Evolutionary conservation across 1,139 yeast species (phyloP).

Genomic region (Yamadazyma atlantica): DNA sequence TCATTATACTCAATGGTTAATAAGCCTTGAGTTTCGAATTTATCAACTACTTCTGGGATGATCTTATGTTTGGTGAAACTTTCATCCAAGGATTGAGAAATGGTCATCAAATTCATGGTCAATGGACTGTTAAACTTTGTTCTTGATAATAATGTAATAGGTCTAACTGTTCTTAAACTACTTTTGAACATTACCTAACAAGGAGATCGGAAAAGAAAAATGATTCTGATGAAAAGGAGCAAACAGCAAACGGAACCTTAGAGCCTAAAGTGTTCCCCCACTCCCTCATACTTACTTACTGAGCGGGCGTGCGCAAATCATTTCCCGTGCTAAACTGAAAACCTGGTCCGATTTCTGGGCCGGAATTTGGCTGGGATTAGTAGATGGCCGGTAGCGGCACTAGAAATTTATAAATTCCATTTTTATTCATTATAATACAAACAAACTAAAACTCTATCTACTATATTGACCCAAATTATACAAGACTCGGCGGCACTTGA

Average conservation of each 20-base stretch:
- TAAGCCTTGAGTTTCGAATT: slow-evolving; percentile 46
- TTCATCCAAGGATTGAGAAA: slow-evolving; percentile 61
- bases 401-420: too few species aligned
- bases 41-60: slow-evolving; percentile 61
- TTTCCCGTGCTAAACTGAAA: too few species aligned
- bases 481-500: too few species aligned
- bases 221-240: background rate
- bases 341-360: too few species aligned
- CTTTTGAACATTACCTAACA: slow-evolving; percentile 2
- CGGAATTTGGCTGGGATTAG: too few species aligned
- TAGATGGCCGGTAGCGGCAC: too few species aligned
- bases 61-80: slow-evolving; percentile 60
- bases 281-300: too few species aligned
- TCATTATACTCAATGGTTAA: slow-evolving; percentile 49
- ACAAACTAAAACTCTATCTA: background rate
- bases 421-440: background rate
- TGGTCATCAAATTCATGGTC: slow-evolving; percentile 49
- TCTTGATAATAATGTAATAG: background rate
- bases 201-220: background rate
- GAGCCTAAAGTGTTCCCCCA: too few species aligned
- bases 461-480: too few species aligned
- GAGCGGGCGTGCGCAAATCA: too few species aligned
- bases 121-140: slow-evolving; percentile 3
- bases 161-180: background rate
- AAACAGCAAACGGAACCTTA: too few species aligned